Base-by-base conservation (phyloP, 1,284 basidiomycete genomes). In the Ustilago nuda region DNA sequence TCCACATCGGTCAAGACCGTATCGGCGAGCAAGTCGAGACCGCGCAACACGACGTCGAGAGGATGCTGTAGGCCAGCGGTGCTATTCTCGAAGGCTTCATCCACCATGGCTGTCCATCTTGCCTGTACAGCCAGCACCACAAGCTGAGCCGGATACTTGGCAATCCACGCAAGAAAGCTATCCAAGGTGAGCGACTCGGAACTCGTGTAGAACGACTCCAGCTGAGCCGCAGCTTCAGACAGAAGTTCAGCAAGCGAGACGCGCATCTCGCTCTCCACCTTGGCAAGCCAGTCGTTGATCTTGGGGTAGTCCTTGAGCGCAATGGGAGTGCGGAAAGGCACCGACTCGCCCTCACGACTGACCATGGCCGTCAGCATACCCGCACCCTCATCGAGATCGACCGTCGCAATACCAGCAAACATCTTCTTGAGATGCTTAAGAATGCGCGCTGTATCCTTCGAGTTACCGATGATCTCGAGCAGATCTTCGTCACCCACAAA, bases 341-440 rank as follows among this genome's bases (percentile, higher is more conserved):
- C 93, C 82, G 93, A 91, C 86, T 99, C 97, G 58, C 95, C 98
- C 86, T 99, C 97, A 61, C 94, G 74, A 36, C 76, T 82, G 46
- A 72, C 61, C 76, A 85, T 82, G 43, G 75, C 80, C 37, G 54
- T 58, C 27, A 82, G 51, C 60, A 66, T 58, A 8, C 69, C 74
- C 82, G 92, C 90, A 0, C 66, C 77, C n/a, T 80, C 76, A 84
- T 97, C 93, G n/a, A 98, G 89, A 78, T 89, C 90, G 72, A 99
- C 89, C 0, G 93, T 94, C 0, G 94, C 93, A 53, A 99, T 92
- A 45, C 98, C 97, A 7, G 97, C 97, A 87, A 99, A 99, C 97
- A 99, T 99, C 90, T 99, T 99, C 88, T 98, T 98, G 74, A 99
- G 89, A 87, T 99, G 97, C 84, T 98, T 98, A 92, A 97, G 94